Conservation (phyloP, 129 eudicot species). For the Dittrichia graveolens region DNA sequence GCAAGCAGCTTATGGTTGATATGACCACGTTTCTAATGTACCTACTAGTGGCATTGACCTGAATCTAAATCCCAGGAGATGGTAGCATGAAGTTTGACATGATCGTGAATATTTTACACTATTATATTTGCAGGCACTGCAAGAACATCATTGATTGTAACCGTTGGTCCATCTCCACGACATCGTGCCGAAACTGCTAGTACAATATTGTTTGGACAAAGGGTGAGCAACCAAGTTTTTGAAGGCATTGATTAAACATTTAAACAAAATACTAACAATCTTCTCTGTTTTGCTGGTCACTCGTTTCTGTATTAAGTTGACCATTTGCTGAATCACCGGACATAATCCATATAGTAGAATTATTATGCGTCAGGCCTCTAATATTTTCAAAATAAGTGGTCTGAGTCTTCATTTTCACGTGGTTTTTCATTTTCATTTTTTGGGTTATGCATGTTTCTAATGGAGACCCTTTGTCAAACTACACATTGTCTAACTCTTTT, state of each 20-base stretch:
- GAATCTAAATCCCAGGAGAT: too few species aligned
- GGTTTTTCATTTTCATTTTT: neutral
- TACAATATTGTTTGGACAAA: slow-evolving; percentile 95
- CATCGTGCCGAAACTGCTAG: slow-evolving; percentile 98
- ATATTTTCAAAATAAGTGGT: neutral
- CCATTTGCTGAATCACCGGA: neutral
- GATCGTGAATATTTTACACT: neutral
- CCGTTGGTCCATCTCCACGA: slow-evolving; percentile 98
- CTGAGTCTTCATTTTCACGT: neutral
- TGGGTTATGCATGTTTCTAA: slow-evolving; percentile 27
- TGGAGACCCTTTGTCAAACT: slow-evolving; percentile 17
- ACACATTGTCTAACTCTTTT: neutral
- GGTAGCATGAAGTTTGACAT: neutral
- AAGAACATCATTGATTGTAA: slow-evolving; percentile 88
- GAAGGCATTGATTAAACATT: neutral
- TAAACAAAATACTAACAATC: neutral
- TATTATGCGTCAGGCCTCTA: slow-evolving; percentile 16
- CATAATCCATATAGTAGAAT: slow-evolving; percentile 17
- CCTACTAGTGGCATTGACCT: neutral
- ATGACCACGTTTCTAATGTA: neutral
- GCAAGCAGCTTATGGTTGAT: slow-evolving; percentile 7
- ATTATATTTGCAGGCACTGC: slow-evolving; percentile 71
- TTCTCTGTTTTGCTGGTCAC: neutral
- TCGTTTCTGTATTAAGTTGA: slow-evolving; percentile 11
- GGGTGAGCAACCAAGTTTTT: slow-evolving; percentile 62